Evolutionary conservation across 2,329 filamentous ascomycete species (phyloP).

Genomic region (Trichoderma guizhouense): DNA sequence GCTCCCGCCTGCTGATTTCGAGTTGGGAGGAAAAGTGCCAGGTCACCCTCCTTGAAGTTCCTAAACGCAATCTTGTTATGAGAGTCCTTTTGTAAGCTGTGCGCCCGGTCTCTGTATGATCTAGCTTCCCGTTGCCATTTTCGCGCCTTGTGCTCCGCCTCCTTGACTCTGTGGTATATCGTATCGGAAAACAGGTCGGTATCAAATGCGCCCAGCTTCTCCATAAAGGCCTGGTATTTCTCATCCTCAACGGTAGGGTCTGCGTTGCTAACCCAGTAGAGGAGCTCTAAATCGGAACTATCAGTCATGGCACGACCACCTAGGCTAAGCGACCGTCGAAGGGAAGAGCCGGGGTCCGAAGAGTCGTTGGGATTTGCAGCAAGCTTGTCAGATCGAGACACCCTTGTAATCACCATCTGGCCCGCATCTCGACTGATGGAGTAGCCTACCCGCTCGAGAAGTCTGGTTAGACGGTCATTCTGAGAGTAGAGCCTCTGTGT

Average conservation of each 20-base stretch:
- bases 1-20: constrained; percentile 90
- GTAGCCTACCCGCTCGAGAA: constrained; percentile 86
- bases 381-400: constrained; percentile 57
- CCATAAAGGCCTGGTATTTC: constrained; percentile 72
- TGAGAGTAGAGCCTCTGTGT: constrained; percentile 80
- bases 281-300: constrained; percentile 64
- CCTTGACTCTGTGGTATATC: constrained; percentile 83
- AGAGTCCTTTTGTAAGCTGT: constrained; percentile 74
- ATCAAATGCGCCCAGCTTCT: constrained; percentile 73
- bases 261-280: constrained; percentile 77
- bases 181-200: constrained; percentile 80
- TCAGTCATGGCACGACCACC: constrained; percentile 56
- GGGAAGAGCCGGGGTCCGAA: constrained; percentile 51
- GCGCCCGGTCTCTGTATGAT: constrained; percentile 81
- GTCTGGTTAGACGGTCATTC: constrained; percentile 75
- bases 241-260: constrained; percentile 64
- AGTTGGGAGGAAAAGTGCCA: constrained; percentile 90
- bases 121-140: constrained; percentile 91
- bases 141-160: constrained; percentile 87
- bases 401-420: constrained; percentile 71
- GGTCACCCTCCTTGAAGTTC: constrained; percentile 93
- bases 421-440: constrained; percentile 71
- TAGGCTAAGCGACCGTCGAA: constrained; percentile 53
- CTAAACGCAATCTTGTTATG: constrained; percentile 96
- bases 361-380: constrained; percentile 56